These are phyloP conservation scores for Suhomyces faveliae DNA, from an alignment of 805 yeast species.

Conservation along the genomic window DNA sequence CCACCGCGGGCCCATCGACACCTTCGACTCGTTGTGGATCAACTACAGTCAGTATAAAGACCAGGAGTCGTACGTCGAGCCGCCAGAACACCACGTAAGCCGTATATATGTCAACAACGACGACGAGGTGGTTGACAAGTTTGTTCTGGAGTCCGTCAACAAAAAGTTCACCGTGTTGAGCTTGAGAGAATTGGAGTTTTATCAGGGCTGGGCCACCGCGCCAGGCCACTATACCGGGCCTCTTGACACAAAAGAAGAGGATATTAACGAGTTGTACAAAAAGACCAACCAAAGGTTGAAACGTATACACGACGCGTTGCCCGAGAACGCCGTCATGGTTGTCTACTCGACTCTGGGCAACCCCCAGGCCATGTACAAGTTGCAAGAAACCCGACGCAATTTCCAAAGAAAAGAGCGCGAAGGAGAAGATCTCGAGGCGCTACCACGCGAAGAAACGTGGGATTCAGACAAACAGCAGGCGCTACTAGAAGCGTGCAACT, in stretches of 20 bases:
- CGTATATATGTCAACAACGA: constrained; percentile 53
- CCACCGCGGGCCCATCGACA: neutral
- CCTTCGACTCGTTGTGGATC: constrained; percentile 19
- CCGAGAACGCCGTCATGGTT: constrained; percentile 59
- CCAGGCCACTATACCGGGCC: constrained; percentile 24
- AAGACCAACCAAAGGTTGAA: constrained; percentile 46
- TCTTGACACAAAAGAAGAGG: constrained; percentile 6
- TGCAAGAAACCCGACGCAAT: constrained; percentile 44
- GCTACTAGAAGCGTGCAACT: constrained; percentile 45
- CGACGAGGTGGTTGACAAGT: constrained; percentile 51
- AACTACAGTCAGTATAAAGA: constrained; percentile 23
- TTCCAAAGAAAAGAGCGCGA: constrained; percentile 45
- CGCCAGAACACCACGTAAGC: constrained; percentile 15
- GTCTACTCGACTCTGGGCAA: constrained; percentile 65
- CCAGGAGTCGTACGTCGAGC: constrained; percentile 16
- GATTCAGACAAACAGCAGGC: constrained; percentile 45
- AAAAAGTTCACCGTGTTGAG: constrained; percentile 51
- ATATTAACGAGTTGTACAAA: constrained; percentile 17
- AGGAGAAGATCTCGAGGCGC: constrained; percentile 40
- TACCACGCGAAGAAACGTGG: constrained; percentile 47
- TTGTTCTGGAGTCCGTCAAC: constrained; percentile 35
- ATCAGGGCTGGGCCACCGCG: constrained; percentile 23
- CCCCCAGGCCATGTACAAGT: constrained; percentile 45
- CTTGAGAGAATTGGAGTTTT: constrained; percentile 58
- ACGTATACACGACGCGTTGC: constrained; percentile 50